phyloP scores from a whole-genome alignment of 179 eudicot genomes.

The Vitellaria paradoxa region DNA sequence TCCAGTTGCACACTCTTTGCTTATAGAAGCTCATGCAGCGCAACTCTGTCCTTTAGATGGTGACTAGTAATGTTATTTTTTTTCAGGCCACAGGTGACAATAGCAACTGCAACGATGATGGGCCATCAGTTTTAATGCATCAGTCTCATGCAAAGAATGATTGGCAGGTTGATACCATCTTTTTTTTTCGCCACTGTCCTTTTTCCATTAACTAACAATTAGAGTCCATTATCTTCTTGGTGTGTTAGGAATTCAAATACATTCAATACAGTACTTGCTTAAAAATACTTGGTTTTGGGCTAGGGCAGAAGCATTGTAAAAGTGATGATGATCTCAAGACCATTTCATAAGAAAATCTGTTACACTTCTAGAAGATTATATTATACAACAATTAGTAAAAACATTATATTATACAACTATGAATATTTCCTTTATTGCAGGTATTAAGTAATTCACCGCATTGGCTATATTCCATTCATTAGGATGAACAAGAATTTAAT shows the following conservation, averaged over 20 bases:
- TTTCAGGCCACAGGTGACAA: conserved; percentile 71
- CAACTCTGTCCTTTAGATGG: neutral
- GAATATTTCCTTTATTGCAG: neutral
- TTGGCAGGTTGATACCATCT: conserved; percentile 60
- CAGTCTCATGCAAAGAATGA: conserved; percentile 79
- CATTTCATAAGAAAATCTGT: neutral
- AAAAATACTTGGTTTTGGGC: neutral
- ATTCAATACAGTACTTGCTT: neutral
- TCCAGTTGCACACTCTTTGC: neutral
- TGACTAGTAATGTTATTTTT: conserved; percentile 7
- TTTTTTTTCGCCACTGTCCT: neutral
- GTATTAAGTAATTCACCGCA: neutral
- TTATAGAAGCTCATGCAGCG: neutral
- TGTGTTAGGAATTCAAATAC: neutral
- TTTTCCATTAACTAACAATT: neutral
- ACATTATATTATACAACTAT: too few relatives aligned
- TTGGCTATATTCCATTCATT: neutral
- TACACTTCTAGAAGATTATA: neutral
- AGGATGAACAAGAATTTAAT: neutral
- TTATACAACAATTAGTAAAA: neutral
- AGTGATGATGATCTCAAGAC: neutral
- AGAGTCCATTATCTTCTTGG: neutral
- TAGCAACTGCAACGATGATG: conserved; percentile 66
- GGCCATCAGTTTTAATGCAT: conserved; percentile 78
- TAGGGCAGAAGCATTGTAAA: neutral